A percentile compares a stretch with the other conserved stretches of the same genome.
These are phyloP conservation scores for Salvia hispanica DNA, from an alignment of 257 asterid genomes.

Conservation along the genomic window DNA sequence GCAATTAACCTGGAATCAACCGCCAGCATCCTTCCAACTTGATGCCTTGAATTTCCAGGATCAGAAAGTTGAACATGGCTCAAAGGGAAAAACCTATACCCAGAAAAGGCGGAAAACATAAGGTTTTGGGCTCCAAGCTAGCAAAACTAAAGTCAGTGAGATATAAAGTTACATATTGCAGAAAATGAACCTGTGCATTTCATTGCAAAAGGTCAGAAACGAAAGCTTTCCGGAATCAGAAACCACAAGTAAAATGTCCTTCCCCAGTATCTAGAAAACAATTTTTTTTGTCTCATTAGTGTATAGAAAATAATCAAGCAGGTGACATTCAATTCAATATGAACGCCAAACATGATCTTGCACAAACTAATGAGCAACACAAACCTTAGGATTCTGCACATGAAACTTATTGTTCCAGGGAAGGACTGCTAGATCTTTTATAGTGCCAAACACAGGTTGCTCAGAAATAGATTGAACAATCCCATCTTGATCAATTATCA, in stretches of 20 bases:
- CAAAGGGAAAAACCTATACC: slow-evolving; percentile 69
- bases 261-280: slow-evolving; percentile 61
- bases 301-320: background rate
- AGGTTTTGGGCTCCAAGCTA: slow-evolving; percentile 21
- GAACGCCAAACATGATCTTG: slow-evolving; percentile 25
- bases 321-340: slow-evolving; percentile 21
- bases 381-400: slow-evolving; percentile 69
- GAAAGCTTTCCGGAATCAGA: slow-evolving; percentile 99
- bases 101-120: slow-evolving; percentile 1
- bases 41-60: slow-evolving; percentile 78
- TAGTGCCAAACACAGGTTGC: slow-evolving; percentile 90
- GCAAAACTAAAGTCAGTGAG: slow-evolving; percentile 23
- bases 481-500: slow-evolving; percentile 78
- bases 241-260: slow-evolving; percentile 71
- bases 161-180: slow-evolving; percentile 12
- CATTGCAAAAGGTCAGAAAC: slow-evolving; percentile 79
- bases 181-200: slow-evolving; percentile 81
- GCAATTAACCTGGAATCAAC: slow-evolving; percentile 77
- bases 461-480: slow-evolving; percentile 76
- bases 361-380: slow-evolving; percentile 25
- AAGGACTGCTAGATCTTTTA: slow-evolving; percentile 83
- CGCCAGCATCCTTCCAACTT: slow-evolving; percentile 91
- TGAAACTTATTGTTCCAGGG: slow-evolving; percentile 74
- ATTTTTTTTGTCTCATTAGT: background rate
- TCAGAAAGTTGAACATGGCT: slow-evolving; percentile 71